Base-by-base conservation (phyloP, 2,329 filamentous ascomycete genomes). In the Pleurostoma richardsiae region DNA sequence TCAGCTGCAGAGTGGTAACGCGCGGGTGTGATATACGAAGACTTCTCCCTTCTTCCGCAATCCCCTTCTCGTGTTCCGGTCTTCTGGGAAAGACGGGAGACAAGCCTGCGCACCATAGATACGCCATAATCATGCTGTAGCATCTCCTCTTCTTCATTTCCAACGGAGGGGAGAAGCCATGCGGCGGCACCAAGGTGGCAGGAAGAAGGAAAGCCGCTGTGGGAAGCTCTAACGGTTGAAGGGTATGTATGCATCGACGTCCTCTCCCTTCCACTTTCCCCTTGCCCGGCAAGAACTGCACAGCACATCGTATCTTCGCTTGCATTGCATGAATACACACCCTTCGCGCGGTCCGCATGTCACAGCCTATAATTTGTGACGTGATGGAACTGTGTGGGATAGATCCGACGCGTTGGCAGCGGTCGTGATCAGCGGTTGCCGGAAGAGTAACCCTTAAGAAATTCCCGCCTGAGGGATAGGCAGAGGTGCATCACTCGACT, bases 171-270 rank as follows among this genome's bases (percentile, higher is more conserved):
- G 42, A 42, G 51, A 40, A n/a, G 44, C 44, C 46, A 53, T 54
- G 55, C 53, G 47, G 52, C 53, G 47, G 48, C 48, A 45, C 33
- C 26, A 5, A 8, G 10, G 40, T 10, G 11, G 28, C 26, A 46
- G 39, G 43, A 30, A 47, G 42, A 31, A 53, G 19, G 19, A 45
- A 44, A 46, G 44, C 40, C 28, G 29, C 29, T 39, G 45, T 30
- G 40, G 30, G 36, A 38, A 51, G 30, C 27, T 29, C 48, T 43
- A 6, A 11, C 48, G 30, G 49, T 33, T 48, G 6, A 54, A 55
- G 56, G 56, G 56, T 58, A 58, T 58, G 56, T 50, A 54, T 54
- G 10, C 31, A 38, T 10, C n/a, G 33, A 8, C 33, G n/a, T n/a
- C 33, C 33, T 50, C 41, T 48, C 52, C 50, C 40, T 43, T 19